Conservation (phyloP, 176 grass and related monocot genomes). For the Aegilops speltoides region DNA sequence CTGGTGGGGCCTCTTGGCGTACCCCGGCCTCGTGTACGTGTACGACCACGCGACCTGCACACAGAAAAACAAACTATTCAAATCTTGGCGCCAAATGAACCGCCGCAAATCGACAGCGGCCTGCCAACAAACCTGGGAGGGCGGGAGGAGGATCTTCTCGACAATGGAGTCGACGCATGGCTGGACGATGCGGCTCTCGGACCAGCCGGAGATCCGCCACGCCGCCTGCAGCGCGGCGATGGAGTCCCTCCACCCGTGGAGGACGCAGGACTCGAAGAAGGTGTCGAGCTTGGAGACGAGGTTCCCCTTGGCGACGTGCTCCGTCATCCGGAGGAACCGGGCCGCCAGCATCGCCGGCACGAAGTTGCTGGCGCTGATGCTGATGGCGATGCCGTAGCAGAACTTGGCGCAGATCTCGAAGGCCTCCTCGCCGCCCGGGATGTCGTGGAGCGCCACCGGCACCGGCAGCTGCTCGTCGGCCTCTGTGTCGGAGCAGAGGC, state of each 20-base stretch:
- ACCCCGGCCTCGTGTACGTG: slow-evolving; percentile 80
- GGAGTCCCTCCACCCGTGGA: slow-evolving; percentile 85
- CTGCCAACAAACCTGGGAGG: slow-evolving; percentile 39
- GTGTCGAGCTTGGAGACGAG: slow-evolving; percentile 71
- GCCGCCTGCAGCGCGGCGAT: slow-evolving; percentile 52
- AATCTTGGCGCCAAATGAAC: slow-evolving; percentile 1
- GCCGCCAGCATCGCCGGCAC: slow-evolving; percentile 61
- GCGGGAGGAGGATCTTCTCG: slow-evolving; percentile 74
- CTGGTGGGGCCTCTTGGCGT: slow-evolving; percentile 42
- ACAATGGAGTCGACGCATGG: slow-evolving; percentile 84
- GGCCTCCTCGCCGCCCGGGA: slow-evolving; percentile 70
- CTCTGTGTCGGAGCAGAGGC: slow-evolving; percentile 58
- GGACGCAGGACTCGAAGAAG: slow-evolving; percentile 79
- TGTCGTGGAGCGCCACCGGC: slow-evolving; percentile 67
- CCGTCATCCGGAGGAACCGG: slow-evolving; percentile 84
- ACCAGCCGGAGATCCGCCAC: slow-evolving; percentile 79
- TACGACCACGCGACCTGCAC: slow-evolving; percentile 83
- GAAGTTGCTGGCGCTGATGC: slow-evolving; percentile 73
- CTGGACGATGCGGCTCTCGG: slow-evolving; percentile 71
- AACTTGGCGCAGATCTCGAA: slow-evolving; percentile 98
- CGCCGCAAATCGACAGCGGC: not conserved
- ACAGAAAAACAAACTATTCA: not conserved
- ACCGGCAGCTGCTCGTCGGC: slow-evolving; percentile 43
- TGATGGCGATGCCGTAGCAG: slow-evolving; percentile 91
- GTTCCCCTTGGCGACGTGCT: slow-evolving; percentile 74